Evolutionary conservation across 1,284 basidiomycete genomes (phyloP), one percentile per base, ranked within the genome.

Genomic region (Pascua sp.): DNA sequence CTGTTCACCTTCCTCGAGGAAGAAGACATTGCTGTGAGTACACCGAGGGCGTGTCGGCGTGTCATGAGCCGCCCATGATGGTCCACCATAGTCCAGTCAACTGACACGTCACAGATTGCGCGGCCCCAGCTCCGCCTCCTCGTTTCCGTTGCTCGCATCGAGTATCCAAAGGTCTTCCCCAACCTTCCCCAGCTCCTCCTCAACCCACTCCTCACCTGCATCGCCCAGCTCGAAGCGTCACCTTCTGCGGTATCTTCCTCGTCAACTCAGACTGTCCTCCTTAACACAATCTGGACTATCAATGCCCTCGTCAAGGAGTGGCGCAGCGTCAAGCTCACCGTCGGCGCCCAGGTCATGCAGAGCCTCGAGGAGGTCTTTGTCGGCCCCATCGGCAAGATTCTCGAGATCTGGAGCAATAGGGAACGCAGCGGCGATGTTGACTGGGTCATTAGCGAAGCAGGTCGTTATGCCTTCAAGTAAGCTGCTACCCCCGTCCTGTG

Each of bases 291-390:
- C 4, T 77, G 77, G 75, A 73, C 73, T 0, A 76, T 78, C 67
- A 78, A 77, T 53, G 70, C 73, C 8, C 61, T 79, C 4, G 72
- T 78, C 49, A 78, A 78, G 60, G 77, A 79, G 56, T 78, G 73
- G 73, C 60, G 70, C 15, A 72, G 61, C 10, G 73, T 79, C 51
- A 75, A 75, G 57, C 53, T 79, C 11, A 62, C 75, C 1, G 56
- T 68, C 4, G 77, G 77, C 1, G 65, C 65, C 15, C 65, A 72
- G 48, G 67, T 73, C 18, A 75, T 79, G 73, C 64, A 67, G 42
- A 63, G 52, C 1, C 64, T 75, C 16, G 73, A 70, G 49, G 61
- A 71, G 32, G 60, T 63, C 8, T 74, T 74, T 47, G 53, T 63
- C 5, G 69, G 53, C 1, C 70, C 72, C 0, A 67, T 73, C 16